Percentiles rank a stretch among this genome's conserved stretches.
These are phyloP conservation scores for Suhomyces bribrorum DNA, from an alignment of 1,139 yeast genomes.

Conservation along the genomic window DNA sequence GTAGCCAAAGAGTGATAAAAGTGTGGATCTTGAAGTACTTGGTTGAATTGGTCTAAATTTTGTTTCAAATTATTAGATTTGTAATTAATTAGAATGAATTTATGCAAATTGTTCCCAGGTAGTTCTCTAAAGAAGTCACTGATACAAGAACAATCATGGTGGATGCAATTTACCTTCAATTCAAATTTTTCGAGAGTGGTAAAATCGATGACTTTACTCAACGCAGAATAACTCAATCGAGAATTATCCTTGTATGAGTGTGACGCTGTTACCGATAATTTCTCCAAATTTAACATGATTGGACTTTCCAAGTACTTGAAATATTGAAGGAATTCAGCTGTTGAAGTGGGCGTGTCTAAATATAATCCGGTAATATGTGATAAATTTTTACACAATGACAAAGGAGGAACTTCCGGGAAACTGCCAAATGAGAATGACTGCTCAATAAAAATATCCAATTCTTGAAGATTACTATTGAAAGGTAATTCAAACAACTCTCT, in stretches of 20 bases:
- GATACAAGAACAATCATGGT: slow-evolving; percentile 26
- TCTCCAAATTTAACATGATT: slow-evolving; percentile 15
- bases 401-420: slow-evolving; percentile 2
- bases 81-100: slow-evolving; percentile 26
- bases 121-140: slow-evolving; percentile 22
- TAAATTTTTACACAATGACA: slow-evolving; percentile 3
- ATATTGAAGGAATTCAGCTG: slow-evolving; percentile 17
- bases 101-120: slow-evolving; percentile 16
- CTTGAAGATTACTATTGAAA: slow-evolving; percentile 19
- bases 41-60: slow-evolving; percentile 25
- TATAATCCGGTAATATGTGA: slow-evolving; percentile 16
- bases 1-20: slow-evolving; percentile 15
- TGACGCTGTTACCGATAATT: slow-evolving; percentile 22
- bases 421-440: slow-evolving; percentile 4
- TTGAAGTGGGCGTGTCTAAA: slow-evolving; percentile 24
- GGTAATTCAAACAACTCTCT: slow-evolving; percentile 25
- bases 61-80: slow-evolving; percentile 22
- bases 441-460: slow-evolving; percentile 24
- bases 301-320: slow-evolving; percentile 10
- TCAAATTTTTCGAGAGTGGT: slow-evolving; percentile 22
- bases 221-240: slow-evolving; percentile 13
- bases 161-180: slow-evolving; percentile 26
- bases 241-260: slow-evolving; percentile 22
- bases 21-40: slow-evolving; percentile 16
- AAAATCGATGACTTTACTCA: slow-evolving; percentile 20